Evolutionary conservation across 805 yeast species (phyloP).

Genomic region (Hanseniaspora valbyensis): DNA sequence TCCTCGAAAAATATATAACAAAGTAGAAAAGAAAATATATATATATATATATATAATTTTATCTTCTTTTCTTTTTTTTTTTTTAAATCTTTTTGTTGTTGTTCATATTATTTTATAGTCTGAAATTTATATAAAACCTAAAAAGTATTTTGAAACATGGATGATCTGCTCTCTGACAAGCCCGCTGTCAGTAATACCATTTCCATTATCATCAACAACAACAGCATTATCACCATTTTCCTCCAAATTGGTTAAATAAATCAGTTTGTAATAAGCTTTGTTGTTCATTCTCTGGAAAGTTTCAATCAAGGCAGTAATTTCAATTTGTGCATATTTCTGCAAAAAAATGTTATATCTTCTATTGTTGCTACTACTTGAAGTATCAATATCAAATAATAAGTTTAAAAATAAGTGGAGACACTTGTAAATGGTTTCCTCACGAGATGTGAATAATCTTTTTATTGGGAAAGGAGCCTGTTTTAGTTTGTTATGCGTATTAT

Average conservation of each 20-base stretch:
- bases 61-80: neutral
- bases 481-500: too few relatives aligned
- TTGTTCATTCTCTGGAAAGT: conserved; percentile 18
- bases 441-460: neutral
- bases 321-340: conserved; percentile 22
- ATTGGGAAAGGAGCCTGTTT: conserved; percentile 9
- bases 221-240: neutral
- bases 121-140: neutral
- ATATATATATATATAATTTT: neutral
- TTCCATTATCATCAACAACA: neutral
- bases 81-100: neutral
- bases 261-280: conserved; percentile 19
- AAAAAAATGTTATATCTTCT: conserved; percentile 16
- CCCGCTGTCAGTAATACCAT: neutral
- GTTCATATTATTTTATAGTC: too few relatives aligned
- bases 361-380: neutral
- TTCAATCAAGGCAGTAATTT: conserved; percentile 17
- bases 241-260: conserved; percentile 18
- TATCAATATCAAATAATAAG: conserved; percentile 5
- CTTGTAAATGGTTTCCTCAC: conserved; percentile 8
- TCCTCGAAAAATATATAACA: neutral
- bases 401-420: conserved; percentile 15
- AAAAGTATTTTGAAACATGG: conserved; percentile 6
- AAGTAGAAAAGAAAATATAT: neutral
- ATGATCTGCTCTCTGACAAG: conserved; percentile 6